Conservation (phyloP, 2,329 filamentous ascomycete genomes). For the Nakataea oryzae region DNA sequence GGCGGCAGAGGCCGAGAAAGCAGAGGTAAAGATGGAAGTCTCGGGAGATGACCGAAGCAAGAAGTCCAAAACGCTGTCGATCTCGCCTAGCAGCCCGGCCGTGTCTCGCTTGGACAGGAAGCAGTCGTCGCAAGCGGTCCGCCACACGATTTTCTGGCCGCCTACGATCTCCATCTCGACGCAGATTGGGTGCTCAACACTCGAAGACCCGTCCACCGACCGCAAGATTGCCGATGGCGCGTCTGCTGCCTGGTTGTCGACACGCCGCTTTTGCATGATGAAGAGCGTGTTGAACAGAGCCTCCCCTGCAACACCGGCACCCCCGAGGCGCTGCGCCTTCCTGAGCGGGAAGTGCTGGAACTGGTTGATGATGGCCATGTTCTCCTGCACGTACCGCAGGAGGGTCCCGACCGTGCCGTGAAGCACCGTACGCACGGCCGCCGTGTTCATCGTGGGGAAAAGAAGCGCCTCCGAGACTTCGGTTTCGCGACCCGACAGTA, state of each 20-base stretch:
- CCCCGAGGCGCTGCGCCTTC: slow-evolving; percentile 45
- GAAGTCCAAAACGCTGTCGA: slow-evolving; percentile 49
- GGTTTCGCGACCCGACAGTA: slow-evolving; percentile 75
- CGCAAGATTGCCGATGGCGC: slow-evolving; percentile 34
- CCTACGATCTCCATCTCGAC: slow-evolving; percentile 59
- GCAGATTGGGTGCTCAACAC: slow-evolving; percentile 73
- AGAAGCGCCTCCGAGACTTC: slow-evolving; percentile 56
- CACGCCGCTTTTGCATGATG: slow-evolving; percentile 34
- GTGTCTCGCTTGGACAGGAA: slow-evolving; percentile 37
- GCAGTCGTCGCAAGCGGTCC: slow-evolving; percentile 55
- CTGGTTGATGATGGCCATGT: slow-evolving; percentile 52
- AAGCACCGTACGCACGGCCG: slow-evolving; percentile 61
- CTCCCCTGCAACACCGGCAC: slow-evolving; percentile 13
- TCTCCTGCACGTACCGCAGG: slow-evolving; percentile 63
- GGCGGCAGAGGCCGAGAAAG: neutral
- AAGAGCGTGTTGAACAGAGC: slow-evolving; percentile 46
- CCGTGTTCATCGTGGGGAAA: slow-evolving; percentile 90
- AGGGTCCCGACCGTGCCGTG: slow-evolving; percentile 58
- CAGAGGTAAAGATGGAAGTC: slow-evolving; percentile 42
- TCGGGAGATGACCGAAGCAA: slow-evolving; percentile 37
- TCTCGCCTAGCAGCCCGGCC: slow-evolving; percentile 37
- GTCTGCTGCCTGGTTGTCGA: neutral
- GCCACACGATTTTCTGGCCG: slow-evolving; percentile 36
- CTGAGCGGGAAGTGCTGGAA: slow-evolving; percentile 72
- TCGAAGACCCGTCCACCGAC: slow-evolving; percentile 53